These are phyloP conservation scores for Solanum chacoense DNA, from an alignment of 305 asterid species.

Conservation along the genomic window DNA sequence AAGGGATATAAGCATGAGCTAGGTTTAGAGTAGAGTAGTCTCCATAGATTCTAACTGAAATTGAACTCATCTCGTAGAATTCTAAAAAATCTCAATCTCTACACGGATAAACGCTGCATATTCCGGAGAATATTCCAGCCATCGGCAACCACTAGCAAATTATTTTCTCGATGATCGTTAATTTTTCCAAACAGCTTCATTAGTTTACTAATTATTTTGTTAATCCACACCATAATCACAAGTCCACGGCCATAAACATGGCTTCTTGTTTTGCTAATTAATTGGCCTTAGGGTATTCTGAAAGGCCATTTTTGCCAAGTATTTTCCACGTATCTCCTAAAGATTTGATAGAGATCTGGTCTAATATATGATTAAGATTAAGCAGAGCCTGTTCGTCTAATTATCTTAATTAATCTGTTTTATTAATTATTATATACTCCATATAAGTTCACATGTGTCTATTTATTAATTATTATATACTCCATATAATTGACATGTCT, in stretches of 20 bases:
- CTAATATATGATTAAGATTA: neutral
- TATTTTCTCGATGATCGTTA: neutral
- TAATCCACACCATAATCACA: neutral
- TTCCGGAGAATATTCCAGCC: slow-evolving; percentile 13
- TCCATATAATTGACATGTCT: neutral
- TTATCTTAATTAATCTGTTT: neutral
- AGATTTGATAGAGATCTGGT: neutral
- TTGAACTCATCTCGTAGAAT: no score
- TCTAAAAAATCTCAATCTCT: no score
- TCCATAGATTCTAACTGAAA: no score
- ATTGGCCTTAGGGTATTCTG: slow-evolving; percentile 20
- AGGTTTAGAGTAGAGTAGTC: no score
- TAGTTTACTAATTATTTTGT: neutral
- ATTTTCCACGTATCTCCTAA: neutral
- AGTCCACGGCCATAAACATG: neutral
- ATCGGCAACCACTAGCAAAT: neutral
- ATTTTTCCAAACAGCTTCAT: neutral
- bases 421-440: neutral
- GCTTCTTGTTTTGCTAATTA: neutral
- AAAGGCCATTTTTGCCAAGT: slow-evolving; percentile 22
- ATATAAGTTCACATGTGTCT: neutral
- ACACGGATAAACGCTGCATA: neutral
- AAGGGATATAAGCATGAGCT: no score
- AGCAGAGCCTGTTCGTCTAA: neutral
- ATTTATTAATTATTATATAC: neutral